Conservation (phyloP, 1,139 yeast genomes). For the Sugiyamaella sp. region DNA sequence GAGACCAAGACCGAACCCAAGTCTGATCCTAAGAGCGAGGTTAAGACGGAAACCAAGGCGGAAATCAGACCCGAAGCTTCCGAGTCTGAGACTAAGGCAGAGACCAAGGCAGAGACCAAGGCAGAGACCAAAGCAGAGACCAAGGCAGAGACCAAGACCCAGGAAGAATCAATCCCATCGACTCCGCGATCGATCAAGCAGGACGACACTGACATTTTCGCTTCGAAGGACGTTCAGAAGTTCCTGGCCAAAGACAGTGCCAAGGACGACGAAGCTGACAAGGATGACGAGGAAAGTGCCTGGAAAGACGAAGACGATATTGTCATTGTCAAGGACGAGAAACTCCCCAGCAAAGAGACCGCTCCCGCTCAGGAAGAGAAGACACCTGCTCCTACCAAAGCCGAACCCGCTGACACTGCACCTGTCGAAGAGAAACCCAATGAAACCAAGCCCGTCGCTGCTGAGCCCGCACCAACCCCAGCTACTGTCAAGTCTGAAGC, state of each 20-base stretch:
- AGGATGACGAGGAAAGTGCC: conserved; percentile 31
- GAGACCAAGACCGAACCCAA: conserved; percentile 45
- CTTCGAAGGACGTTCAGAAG: conserved; percentile 52
- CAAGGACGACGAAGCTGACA: conserved; percentile 40
- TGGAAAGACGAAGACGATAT: conserved; percentile 36
- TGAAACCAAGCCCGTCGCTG: not conserved
- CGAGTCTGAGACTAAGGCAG: conserved; percentile 46
- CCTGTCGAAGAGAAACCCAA: not conserved
- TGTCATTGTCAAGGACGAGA: conserved; percentile 6
- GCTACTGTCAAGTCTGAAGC: not conserved
- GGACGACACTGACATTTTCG: conserved; percentile 53
- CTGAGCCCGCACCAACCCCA: not conserved
- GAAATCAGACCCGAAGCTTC: conserved; percentile 28
- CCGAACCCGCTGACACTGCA: not conserved
- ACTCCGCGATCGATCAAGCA: conserved; percentile 37
- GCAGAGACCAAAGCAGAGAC: conserved; percentile 29
- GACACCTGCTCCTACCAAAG: not conserved
- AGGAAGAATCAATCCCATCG: conserved; percentile 31
- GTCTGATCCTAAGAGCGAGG: conserved; percentile 24
- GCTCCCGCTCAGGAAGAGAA: not conserved
- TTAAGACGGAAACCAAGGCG: conserved; percentile 29
- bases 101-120: not conserved
- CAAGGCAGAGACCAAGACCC: conserved; percentile 42
- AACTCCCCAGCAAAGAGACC: not conserved
- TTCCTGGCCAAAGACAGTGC: conserved; percentile 58